Conservation (phyloP, 345 rosid species). For the Zanthoxylum bungeanum region DNA sequence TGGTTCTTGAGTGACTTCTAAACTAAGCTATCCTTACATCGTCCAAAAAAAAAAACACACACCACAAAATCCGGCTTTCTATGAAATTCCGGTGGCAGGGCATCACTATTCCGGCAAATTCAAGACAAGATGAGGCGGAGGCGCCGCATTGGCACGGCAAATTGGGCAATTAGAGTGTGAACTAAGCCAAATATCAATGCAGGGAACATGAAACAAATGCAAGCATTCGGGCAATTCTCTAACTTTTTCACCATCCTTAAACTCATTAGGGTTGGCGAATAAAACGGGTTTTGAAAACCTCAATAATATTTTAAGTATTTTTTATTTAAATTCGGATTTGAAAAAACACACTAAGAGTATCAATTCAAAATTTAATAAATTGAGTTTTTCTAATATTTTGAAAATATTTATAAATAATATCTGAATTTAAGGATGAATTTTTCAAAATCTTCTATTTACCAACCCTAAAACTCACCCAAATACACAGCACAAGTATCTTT, state of each 20-base stretch:
- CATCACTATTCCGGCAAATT: constrained; percentile 15
- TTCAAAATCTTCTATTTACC: no score
- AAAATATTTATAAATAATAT: no score
- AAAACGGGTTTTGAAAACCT: no score
- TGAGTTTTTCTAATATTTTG: no score
- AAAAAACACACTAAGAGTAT: no score
- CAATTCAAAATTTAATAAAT: no score
- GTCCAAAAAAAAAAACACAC: not conserved
- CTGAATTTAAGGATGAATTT: no score
- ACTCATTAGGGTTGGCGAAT: no score
- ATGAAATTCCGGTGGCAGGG: not conserved
- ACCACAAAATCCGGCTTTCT: not conserved
- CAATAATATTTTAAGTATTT: no score
- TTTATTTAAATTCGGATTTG: no score
- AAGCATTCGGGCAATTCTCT: constrained; percentile 44
- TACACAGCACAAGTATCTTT: constrained; percentile 48
- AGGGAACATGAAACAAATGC: constrained; percentile 44
- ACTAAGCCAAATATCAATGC: constrained; percentile 50
- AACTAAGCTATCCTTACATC: no score
- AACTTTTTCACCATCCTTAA: constrained; percentile 37
- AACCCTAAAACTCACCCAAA: constrained; percentile 38
- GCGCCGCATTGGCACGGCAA: constrained; percentile 32
- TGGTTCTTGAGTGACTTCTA: not conserved
- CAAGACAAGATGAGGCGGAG: constrained; percentile 7
- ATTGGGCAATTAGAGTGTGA: constrained; percentile 52